Base-by-base conservation (phyloP, 2,329 filamentous ascomycete genomes). In the Cercospora sesami region DNA sequence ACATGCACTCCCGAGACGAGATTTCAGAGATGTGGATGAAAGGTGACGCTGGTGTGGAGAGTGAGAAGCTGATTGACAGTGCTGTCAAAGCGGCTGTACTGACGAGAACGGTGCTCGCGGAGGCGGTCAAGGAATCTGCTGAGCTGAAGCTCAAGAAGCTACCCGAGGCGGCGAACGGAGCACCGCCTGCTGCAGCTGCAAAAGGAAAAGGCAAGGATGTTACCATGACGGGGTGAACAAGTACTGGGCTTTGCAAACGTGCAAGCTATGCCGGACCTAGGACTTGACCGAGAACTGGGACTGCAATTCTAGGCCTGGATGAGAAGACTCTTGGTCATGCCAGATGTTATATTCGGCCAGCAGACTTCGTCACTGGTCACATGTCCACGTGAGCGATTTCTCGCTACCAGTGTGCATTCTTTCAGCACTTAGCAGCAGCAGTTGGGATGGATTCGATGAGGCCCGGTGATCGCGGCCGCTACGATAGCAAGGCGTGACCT, bases 1-100 rank as follows among this genome's bases (percentile, higher is more conserved):
- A 97, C 79, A 85, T 98, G 72, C 91, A 93, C 62, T 86, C 85
- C 23, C 86, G 94, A 70, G 94, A 98, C 73, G 95, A 99, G 79
- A 89, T 98, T 62, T 97, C 94, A 8, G 94, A 97, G 77, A 80
- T 98, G 18, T 99, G 95, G 95, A 87, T 96, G 76, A 97, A 94
- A 81, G 94, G 95, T 18, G 85, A 89, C 76, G 79, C 78, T 71
- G 83, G 80, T 60, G 75, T 74, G 63, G 79, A 77, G 64, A 81
- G 80, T 53, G 86, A 89, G 67, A 78, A 82, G 18, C 78, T 91
- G 61, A 82, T 90, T 33, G 87, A 91, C 73, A 85, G 84, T 68
- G 88, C 89, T 62, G 87, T 90, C 31, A 85, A 87, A 75, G 87
- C 88, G 36, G 88, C 89, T 53, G 79, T 84, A 18, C 85, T 87